Percentiles rank a stretch among this genome's conserved stretches.
Conservation (phyloP, 768 basidiomycete species). For the Pleurotus cornucopiae region DNA sequence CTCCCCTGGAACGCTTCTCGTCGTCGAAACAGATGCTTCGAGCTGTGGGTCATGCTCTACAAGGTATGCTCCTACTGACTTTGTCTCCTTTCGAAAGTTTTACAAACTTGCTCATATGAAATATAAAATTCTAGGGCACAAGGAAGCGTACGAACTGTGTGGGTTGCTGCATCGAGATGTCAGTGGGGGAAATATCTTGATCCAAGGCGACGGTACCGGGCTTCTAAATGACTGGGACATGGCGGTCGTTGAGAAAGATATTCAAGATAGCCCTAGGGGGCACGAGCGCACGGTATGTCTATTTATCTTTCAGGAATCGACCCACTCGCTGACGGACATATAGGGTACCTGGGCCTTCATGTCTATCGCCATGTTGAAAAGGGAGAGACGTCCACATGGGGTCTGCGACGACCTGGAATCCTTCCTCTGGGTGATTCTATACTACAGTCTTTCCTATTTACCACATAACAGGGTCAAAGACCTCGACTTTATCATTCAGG, state of each 20-base stretch:
- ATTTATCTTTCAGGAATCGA: too few relatives aligned
- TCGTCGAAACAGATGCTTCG: background rate
- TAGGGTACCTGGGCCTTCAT: constrained; percentile 17
- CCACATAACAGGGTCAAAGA: constrained; percentile 6
- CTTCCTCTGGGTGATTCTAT: constrained; percentile 16
- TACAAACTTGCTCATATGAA: too few relatives aligned
- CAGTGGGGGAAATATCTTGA: constrained; percentile 10
- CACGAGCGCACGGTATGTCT: constrained; percentile 8
- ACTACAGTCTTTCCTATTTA: constrained; percentile 10
- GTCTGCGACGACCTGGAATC: constrained; percentile 14
- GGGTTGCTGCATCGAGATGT: constrained; percentile 9
- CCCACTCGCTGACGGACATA: too few relatives aligned
- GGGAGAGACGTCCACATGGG: constrained; percentile 4
- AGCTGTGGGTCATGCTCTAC: background rate
- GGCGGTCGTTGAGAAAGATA: background rate
- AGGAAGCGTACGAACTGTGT: constrained; percentile 3
- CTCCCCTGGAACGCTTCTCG: background rate
- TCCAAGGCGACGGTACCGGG: constrained; percentile 1
- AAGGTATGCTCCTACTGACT: constrained; percentile 3
- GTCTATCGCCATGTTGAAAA: constrained; percentile 9
- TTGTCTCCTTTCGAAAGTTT: background rate
- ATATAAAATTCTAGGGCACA: constrained; percentile 2
- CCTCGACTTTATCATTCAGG: background rate
- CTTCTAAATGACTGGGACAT: constrained; percentile 11
- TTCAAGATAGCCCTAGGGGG: background rate